Evolutionary conservation across 441 rosid genomes (phyloP), one percentile per base, ranked within the genome.

Genomic region (Raphanus hybrid): DNA sequence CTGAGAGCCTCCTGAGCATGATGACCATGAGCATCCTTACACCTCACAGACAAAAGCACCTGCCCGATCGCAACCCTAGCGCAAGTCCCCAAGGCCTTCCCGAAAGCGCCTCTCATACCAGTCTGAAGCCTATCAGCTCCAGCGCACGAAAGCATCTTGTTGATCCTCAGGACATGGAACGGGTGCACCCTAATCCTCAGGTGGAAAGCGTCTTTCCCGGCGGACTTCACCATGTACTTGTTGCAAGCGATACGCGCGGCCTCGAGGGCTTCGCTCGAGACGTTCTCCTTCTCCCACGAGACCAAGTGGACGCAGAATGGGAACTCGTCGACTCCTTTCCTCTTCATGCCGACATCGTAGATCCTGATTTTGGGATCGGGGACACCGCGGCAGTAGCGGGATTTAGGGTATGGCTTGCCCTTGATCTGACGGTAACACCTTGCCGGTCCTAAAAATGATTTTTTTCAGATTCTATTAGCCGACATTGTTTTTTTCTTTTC

Each of bases 61-160:
- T 93, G 97, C 15, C 98, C 97, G 37, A 93, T 93, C 1, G 79
- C 81, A 29, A 88, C 90, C 3, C 90, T 74, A 9, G 92, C 92
- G 77, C 90, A 88, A 27, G 85, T 81, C 35, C 92, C 92, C 62
- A 80, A 80, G 1, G 92, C 90, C 50, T 88, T 86, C 4, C 92
- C 92, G 35, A 88, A 88, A 63, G 92, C 92, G 78, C 92, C 92
- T 41, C 92, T 82, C 86, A 84, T 91, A 48, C 97, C 97, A 20
- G 97, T 91, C 74, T 91, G 94, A 63, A 91, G 94, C 89, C 97
- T 91, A 89, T 93, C 96, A 78, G 96, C 98, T 39, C 98, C 97
- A 57, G 98, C 98, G 73, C 97, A 93, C 0, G 98, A 93, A 85
- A 93, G 97, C 98, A 93, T 93, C 87, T 91, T 93, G 90, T 91